Evolutionary conservation across 78 protist species (phyloP).

Genomic region (Carpediemonas membranifera): DNA sequence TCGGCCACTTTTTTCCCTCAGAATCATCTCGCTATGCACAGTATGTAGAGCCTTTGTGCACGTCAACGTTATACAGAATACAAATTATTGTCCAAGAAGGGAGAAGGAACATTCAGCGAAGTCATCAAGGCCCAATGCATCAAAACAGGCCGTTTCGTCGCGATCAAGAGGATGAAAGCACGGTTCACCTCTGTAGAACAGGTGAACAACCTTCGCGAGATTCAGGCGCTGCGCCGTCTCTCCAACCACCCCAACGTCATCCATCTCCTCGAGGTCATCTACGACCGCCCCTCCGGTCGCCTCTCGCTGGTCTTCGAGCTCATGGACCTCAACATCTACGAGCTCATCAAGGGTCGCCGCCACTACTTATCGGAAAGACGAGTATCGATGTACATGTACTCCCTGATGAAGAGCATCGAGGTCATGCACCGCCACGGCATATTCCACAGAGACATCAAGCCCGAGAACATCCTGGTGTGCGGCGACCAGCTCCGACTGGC

Average conservation of each 20-base stretch:
- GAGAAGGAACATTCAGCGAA: conserved; percentile 77
- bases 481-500: conserved; percentile 61
- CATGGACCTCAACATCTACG: conserved; percentile 75
- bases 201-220: conserved; percentile 66
- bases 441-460: conserved; percentile 83
- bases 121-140: conserved; percentile 63
- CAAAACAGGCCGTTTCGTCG: conserved; percentile 16
- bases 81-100: conserved; percentile 50
- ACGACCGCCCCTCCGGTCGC: conserved; percentile 44
- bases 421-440: conserved; percentile 62
- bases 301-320: conserved; percentile 76
- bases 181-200: conserved; percentile 55
- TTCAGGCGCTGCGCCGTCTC: conserved; percentile 67
- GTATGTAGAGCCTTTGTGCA: no score
- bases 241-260: conserved; percentile 62
- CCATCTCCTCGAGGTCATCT: conserved; percentile 2
- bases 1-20: no score
- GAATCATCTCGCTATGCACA: no score
- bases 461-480: conserved; percentile 69
- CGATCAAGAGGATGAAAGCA: conserved; percentile 54
- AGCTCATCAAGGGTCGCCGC: conserved; percentile 35
- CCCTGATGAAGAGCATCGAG: conserved; percentile 46
- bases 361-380: conserved; percentile 37
- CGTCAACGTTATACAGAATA: no score
- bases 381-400: conserved; percentile 49